phyloP scores from a whole-genome alignment of 169 alveolate genomes.

The Hepatocystis sp. region DNA sequence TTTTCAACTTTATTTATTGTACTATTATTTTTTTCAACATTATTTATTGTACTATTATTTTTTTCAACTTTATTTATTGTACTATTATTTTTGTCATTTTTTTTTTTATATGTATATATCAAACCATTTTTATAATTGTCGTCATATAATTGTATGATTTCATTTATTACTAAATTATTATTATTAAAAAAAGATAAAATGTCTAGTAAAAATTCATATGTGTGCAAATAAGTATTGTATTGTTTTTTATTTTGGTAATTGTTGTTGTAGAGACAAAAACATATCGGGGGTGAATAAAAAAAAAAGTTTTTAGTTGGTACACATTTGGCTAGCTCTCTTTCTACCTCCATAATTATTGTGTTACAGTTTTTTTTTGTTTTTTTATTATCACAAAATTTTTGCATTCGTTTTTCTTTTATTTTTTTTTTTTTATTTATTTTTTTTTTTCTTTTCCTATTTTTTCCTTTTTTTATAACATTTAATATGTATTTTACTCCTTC shows the following conservation, averaged over 20 bases:
- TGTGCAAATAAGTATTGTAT: conserved; percentile 57
- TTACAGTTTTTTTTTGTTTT: conserved; percentile 9
- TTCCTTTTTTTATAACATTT: conserved; percentile 4
- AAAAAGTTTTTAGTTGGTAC: conserved; percentile 36
- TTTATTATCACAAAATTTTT: neutral
- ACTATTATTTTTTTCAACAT: neutral
- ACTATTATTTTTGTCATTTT: no score
- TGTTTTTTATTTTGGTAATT: conserved; percentile 41
- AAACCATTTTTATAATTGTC: neutral
- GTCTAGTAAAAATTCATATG: conserved; percentile 55
- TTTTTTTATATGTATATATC: neutral
- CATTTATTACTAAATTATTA: conserved; percentile 3
- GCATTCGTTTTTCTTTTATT: neutral
- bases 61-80: no score
- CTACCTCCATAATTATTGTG: no score
- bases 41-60: neutral
- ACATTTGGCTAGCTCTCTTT: conserved; percentile 36
- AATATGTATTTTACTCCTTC: conserved; percentile 42
- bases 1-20: neutral
- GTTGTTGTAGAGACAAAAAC: conserved; percentile 63
- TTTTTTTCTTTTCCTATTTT: conserved; percentile 3
- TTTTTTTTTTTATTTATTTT: conserved; percentile 1
- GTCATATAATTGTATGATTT: conserved; percentile 2
- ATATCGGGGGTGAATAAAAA: conserved; percentile 46
- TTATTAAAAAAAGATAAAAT: conserved; percentile 32